A percentile compares a stretch with the other conserved stretches of the same genome.
Evolutionary conservation across 768 basidiomycete species (phyloP).

Genomic region (Coprinopsis sp.): DNA sequence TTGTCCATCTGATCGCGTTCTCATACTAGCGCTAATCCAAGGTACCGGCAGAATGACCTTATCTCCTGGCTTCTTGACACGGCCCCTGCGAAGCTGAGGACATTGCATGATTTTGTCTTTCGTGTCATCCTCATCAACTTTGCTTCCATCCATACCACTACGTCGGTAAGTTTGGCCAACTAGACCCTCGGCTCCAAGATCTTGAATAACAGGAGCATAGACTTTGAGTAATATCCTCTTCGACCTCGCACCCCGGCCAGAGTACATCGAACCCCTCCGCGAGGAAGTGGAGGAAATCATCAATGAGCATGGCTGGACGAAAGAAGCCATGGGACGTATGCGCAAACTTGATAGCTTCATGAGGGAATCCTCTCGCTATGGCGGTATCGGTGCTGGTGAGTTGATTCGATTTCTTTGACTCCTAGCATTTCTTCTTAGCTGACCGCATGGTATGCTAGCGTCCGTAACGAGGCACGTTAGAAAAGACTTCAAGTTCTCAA

Average conservation of each 20-base stretch:
- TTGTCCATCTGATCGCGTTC: too few species aligned
- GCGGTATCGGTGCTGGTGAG: background rate
- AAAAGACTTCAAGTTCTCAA: slow-evolving; percentile 17
- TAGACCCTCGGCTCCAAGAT: background rate
- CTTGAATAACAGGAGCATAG: slow-evolving; percentile 14
- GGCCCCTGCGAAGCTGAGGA: slow-evolving; percentile 20
- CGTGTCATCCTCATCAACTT: slow-evolving; percentile 26
- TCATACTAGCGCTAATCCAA: slow-evolving; percentile 21
- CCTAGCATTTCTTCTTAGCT: background rate
- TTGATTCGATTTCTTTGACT: slow-evolving; percentile 14
- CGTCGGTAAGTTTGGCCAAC: slow-evolving; percentile 24
- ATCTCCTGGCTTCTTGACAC: slow-evolving; percentile 37
- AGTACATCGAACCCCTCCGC: slow-evolving; percentile 29
- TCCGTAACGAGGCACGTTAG: background rate
- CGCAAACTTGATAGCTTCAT: slow-evolving; percentile 41
- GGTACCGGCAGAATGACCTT: slow-evolving; percentile 35
- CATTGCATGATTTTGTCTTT: slow-evolving; percentile 19
- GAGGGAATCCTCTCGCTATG: slow-evolving; percentile 16
- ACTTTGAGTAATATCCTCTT: slow-evolving; percentile 28
- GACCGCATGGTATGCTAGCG: background rate
- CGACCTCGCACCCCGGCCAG: slow-evolving; percentile 29
- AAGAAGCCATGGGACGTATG: slow-evolving; percentile 30
- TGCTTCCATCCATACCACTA: slow-evolving; percentile 28
- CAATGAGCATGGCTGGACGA: slow-evolving; percentile 28
- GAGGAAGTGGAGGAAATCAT: slow-evolving; percentile 35